A percentile compares a stretch with the other conserved stretches of the same genome.
Evolutionary conservation across 2,329 filamentous ascomycete species (phyloP).

Genomic region (Fusarium verrucosum): DNA sequence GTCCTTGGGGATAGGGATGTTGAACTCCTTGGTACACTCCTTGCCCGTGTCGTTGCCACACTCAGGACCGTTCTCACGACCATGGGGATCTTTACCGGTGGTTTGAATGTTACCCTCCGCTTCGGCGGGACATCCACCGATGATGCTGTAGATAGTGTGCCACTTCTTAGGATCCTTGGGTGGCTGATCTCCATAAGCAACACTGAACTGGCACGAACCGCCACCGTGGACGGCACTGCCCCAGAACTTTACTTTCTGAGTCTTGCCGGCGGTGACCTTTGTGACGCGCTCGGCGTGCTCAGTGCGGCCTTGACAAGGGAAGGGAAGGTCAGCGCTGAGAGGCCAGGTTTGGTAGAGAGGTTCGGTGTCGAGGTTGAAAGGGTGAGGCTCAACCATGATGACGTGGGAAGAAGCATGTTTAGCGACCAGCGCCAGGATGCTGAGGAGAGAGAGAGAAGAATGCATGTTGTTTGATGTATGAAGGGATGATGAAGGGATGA

Average conservation of each 20-base stretch:
- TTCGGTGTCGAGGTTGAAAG: conserved; percentile 43
- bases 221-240: conserved; percentile 44
- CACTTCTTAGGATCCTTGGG: conserved; percentile 31
- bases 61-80: conserved; percentile 33
- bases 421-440: conserved; percentile 11
- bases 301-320: conserved; percentile 39
- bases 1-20: conserved; percentile 42
- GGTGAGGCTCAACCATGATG: conserved; percentile 45
- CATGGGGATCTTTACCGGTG: conserved; percentile 22
- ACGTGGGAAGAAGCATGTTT: conserved; percentile 27
- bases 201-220: conserved; percentile 42
- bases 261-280: conserved; percentile 35
- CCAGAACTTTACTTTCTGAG: conserved; percentile 42
- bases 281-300: conserved; percentile 38
- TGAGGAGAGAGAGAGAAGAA: not conserved
- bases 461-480: not conserved
- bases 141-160: conserved; percentile 41
- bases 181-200: conserved; percentile 37
- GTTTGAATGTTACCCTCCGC: conserved; percentile 32
- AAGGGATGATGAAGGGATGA: not conserved
- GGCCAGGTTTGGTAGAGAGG: conserved; percentile 38
- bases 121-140: conserved; percentile 42
- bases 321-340: conserved; percentile 31
- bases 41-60: conserved; percentile 37
- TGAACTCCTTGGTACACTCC: conserved; percentile 40